A percentile compares a stretch with the other conserved stretches of the same genome.
Evolutionary conservation across 768 basidiomycete genomes (phyloP).

Genomic region (Lactifluus subvellereus): DNA sequence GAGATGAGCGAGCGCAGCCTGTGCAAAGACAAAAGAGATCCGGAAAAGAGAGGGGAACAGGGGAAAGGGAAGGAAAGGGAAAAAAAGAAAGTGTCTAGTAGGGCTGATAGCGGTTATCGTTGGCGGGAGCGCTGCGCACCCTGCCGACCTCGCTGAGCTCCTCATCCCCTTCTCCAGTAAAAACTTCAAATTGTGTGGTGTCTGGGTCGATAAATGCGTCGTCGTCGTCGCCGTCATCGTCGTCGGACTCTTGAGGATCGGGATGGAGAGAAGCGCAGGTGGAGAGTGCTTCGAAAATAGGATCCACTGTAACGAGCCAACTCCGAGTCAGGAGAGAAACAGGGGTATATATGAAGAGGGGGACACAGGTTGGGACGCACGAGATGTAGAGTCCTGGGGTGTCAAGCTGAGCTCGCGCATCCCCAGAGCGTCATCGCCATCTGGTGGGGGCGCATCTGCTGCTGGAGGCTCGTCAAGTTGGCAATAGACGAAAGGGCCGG

Average conservation of each 20-base stretch:
- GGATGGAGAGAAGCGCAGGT: constrained; percentile 82
- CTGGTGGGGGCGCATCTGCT: constrained; percentile 25
- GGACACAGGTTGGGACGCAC: constrained; percentile 41
- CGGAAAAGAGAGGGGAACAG: constrained; percentile 23
- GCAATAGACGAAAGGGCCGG: constrained; percentile 77
- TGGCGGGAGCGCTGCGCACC: constrained; percentile 87
- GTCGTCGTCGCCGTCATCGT: constrained; percentile 37
- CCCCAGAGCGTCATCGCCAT: constrained; percentile 40
- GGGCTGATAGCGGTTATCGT: constrained; percentile 71
- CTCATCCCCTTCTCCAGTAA: constrained; percentile 56
- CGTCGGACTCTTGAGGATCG: constrained; percentile 48
- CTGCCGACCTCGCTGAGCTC: constrained; percentile 85
- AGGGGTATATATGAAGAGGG: background rate
- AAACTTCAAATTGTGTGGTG: constrained; percentile 39
- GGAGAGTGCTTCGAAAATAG: constrained; percentile 84
- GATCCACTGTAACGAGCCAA: constrained; percentile 50
- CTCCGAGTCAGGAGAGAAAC: background rate
- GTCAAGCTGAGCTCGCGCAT: constrained; percentile 82
- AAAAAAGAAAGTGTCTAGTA: constrained; percentile 55
- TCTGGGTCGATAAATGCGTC: constrained; percentile 50
- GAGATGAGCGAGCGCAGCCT: constrained; percentile 79
- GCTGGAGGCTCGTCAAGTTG: constrained; percentile 75
- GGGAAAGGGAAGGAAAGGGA: constrained; percentile 27
- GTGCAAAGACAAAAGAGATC: constrained; percentile 23
- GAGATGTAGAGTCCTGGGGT: constrained; percentile 48